Evolutionary conservation across 345 rosid species (phyloP).

Genomic region (Rhodamnia argentea): DNA sequence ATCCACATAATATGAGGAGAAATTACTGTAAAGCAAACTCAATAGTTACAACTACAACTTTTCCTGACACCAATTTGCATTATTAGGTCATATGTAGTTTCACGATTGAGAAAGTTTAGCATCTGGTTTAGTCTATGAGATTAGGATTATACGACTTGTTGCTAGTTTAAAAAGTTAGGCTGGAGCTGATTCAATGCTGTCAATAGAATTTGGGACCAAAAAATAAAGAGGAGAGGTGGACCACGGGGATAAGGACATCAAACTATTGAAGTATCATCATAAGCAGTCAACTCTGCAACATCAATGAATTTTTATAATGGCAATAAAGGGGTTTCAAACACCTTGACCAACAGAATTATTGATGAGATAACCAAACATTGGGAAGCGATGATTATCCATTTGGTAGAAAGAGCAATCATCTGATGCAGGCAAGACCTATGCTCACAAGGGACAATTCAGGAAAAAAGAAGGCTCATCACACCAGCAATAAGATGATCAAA

Average conservation of each 20-base stretch:
- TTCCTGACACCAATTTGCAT: neutral
- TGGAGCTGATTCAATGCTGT: neutral
- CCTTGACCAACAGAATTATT: neutral
- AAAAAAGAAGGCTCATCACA: neutral
- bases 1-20: neutral
- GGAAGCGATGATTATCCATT: neutral
- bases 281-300: neutral
- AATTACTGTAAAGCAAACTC: neutral
- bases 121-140: neutral
- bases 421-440: neutral
- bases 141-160: neutral
- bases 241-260: neutral
- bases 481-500: neutral
- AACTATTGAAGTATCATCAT: neutral
- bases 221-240: neutral
- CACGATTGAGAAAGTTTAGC: neutral
- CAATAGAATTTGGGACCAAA: neutral
- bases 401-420: neutral
- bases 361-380: neutral
- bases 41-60: neutral
- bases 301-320: neutral
- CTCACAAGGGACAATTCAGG: neutral
- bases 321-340: neutral
- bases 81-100: neutral
- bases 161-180: neutral